These are phyloP conservation scores for Alternaria rosae DNA, from an alignment of 2,329 filamentous ascomycete genomes.

Conservation along the genomic window DNA sequence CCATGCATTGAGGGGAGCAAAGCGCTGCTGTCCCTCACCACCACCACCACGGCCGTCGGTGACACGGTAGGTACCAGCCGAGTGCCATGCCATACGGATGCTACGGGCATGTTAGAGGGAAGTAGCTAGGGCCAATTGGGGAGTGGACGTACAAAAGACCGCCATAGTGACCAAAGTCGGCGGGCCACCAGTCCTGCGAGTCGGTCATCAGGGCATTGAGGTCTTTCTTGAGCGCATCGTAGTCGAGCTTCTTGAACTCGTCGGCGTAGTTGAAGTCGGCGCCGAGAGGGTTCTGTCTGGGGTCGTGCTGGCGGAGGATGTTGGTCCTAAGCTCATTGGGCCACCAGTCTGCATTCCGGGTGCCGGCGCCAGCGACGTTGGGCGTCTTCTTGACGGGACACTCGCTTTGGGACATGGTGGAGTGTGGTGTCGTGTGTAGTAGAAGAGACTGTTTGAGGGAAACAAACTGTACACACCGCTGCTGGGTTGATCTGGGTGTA, in stretches of 20 bases:
- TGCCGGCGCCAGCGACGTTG: slow-evolving; percentile 66
- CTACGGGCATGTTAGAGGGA: slow-evolving; percentile 19
- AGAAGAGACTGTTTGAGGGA: slow-evolving; percentile 7
- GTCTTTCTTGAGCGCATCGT: slow-evolving; percentile 76
- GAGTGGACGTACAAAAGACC: slow-evolving; percentile 65
- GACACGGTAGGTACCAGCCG: slow-evolving; percentile 78
- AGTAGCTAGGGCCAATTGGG: background rate
- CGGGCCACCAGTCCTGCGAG: slow-evolving; percentile 83
- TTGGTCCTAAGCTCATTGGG: slow-evolving; percentile 71
- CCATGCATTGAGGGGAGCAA: slow-evolving; percentile 83
- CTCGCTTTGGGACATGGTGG: slow-evolving; percentile 44
- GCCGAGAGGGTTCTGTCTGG: slow-evolving; percentile 68
- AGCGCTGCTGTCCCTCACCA: slow-evolving; percentile 78
- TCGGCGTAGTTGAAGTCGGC: slow-evolving; percentile 74
- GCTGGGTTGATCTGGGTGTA: slow-evolving; percentile 21
- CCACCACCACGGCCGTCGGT: slow-evolving; percentile 77
- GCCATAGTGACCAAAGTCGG: slow-evolving; percentile 82
- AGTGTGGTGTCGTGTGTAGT: slow-evolving; percentile 25
- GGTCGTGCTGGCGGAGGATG: slow-evolving; percentile 75
- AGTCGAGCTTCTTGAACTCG: slow-evolving; percentile 77
- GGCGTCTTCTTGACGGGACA: slow-evolving; percentile 44
- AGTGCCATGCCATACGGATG: slow-evolving; percentile 83
- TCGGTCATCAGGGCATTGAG: slow-evolving; percentile 75
- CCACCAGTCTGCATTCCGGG: slow-evolving; percentile 77
- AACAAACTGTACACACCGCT: slow-evolving; percentile 11